These are phyloP conservation scores for Carex littledalei DNA, from an alignment of 176 grass and related monocot genomes.

Conservation along the genomic window DNA sequence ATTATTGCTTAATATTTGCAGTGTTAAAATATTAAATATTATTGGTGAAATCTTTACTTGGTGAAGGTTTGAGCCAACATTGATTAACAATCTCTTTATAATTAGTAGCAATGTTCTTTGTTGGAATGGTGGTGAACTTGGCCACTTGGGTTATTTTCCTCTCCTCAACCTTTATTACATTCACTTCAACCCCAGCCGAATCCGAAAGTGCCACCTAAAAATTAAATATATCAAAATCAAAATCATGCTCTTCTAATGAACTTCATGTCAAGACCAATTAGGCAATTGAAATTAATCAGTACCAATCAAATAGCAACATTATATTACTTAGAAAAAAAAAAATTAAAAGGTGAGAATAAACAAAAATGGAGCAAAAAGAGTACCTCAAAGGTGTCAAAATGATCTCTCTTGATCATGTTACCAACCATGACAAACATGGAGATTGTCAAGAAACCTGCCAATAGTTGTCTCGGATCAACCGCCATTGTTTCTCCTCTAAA, in stretches of 20 bases:
- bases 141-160: constrained; percentile 18
- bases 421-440: constrained; percentile 48
- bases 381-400: constrained; percentile 41
- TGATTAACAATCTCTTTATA: constrained; percentile 40
- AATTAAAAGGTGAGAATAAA: not conserved
- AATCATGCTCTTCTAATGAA: not conserved
- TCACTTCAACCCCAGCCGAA: constrained; percentile 20
- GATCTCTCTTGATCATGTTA: constrained; percentile 43
- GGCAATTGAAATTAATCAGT: not conserved
- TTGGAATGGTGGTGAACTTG: constrained; percentile 3
- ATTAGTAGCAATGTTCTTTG: constrained; percentile 23
- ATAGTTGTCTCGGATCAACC: constrained; percentile 35
- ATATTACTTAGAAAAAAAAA: not conserved
- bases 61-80: constrained; percentile 67
- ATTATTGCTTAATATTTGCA: not conserved
- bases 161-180: constrained; percentile 39
- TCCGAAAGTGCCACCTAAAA: constrained; percentile 43
- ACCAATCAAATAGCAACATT: not conserved
- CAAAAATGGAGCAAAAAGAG: too few species aligned
- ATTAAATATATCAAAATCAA: not conserved
- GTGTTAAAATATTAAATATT: not conserved
- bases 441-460: constrained; percentile 34
- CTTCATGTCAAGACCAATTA: not conserved
- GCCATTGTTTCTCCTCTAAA: constrained; percentile 24
- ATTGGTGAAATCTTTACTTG: constrained; percentile 27